Evolutionary conservation across 805 yeast species (phyloP), one percentile per base, ranked within the genome.

Genomic region (Nakazawaea peltata): DNA sequence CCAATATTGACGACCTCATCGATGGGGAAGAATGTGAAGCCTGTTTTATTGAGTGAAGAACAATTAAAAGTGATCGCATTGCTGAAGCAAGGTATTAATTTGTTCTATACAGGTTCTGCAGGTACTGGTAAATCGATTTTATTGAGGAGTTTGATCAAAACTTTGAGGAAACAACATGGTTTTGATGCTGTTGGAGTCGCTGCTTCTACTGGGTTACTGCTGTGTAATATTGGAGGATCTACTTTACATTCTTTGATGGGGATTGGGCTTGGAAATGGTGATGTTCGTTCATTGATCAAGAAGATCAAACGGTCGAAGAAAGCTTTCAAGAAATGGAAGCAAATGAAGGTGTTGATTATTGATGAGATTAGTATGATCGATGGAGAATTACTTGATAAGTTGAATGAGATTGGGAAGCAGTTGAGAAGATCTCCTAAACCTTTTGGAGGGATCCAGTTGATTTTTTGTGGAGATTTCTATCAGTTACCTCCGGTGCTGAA

Each of bases 101-200:
- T 92, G 3, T 92, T 92, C 51, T 92, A 84, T 53, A 92, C 98
- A 0, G 98, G 98, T 33, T 86, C 97, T 23, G 98, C 98, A 0
- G 98, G 98, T 49, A 92, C 98, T 0, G 98, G 98, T 51, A 92
- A 92, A 53, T 90, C 98, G 1, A 81, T 92, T 4, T 62, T 92
- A n/a, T 60, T 92, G 33, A 69, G 71, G 41, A 65, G 74, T 9
- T 63, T 83, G 25, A 81, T 83, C 36, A 70, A 71, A 46, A 56
- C 65, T 0, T 51, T 83, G 36, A 65, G 59, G 42, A 41, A 44
- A 1, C 66, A 64, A 40, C 66, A 74, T 50, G 65, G 69, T 0
- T 43, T 43, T 0, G 74, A 70, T 2, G 51, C 61, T 11, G 84
- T 83, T 4, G 87, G 81, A 0, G 81, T 83, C 1, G 81, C 92